These are phyloP conservation scores for Talaromyces sp. DNA, from an alignment of 2,329 filamentous ascomycete genomes.

Conservation along the genomic window DNA sequence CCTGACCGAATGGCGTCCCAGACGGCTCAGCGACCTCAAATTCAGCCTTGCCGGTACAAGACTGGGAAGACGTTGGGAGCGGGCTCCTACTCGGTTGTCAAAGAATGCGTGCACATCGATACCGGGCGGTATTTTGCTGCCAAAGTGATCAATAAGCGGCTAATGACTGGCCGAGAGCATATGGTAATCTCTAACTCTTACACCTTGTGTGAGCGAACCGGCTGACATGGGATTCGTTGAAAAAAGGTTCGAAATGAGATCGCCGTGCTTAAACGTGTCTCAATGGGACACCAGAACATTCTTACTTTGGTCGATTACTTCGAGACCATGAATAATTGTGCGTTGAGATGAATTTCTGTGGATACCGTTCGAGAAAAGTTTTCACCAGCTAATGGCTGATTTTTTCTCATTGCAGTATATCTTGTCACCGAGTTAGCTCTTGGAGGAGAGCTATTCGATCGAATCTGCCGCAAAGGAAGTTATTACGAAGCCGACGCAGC, in stretches of 20 bases:
- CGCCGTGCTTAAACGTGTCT: slow-evolving; percentile 93
- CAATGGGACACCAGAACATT: slow-evolving; percentile 98
- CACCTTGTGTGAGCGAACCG: background rate
- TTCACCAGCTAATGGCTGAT: background rate
- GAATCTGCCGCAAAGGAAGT: slow-evolving; percentile 95
- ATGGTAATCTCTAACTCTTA: slow-evolving; percentile 61
- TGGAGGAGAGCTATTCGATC: slow-evolving; percentile 94
- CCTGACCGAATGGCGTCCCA: slow-evolving; percentile 7
- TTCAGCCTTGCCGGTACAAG: slow-evolving; percentile 97
- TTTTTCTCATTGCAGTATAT: slow-evolving; percentile 58
- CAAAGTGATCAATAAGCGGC: slow-evolving; percentile 97
- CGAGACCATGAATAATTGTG: slow-evolving; percentile 97
- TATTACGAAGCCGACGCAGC: slow-evolving; percentile 98
- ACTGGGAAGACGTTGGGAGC: slow-evolving; percentile 96
- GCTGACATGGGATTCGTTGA: background rate
- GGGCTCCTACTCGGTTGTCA: slow-evolving; percentile 96
- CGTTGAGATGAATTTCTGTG: slow-evolving; percentile 16
- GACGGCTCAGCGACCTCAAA: slow-evolving; percentile 49
- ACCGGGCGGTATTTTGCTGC: slow-evolving; percentile 97
- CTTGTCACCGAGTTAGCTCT: slow-evolving; percentile 95
- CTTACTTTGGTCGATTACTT: slow-evolving; percentile 98
- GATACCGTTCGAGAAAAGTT: background rate
- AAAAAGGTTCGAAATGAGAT: slow-evolving; percentile 86
- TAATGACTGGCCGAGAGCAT: slow-evolving; percentile 96
- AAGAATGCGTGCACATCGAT: slow-evolving; percentile 98